phyloP scores from a whole-genome alignment of 768 basidiomycete species.

The Tulasnella sp. region DNA sequence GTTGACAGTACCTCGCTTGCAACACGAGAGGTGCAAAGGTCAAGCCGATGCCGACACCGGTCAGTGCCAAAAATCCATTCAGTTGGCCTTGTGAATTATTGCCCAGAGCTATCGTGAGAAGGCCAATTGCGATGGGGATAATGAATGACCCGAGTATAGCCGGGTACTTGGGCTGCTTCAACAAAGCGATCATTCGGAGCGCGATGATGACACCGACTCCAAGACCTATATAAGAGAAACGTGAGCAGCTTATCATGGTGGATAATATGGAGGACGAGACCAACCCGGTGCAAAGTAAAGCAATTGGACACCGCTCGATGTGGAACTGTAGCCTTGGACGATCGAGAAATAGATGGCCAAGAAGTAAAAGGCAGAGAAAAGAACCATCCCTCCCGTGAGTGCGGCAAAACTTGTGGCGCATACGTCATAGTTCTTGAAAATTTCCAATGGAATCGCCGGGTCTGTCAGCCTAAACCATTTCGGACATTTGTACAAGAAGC shows the following conservation, averaged over 20 bases:
- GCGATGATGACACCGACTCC: slow-evolving; percentile 41
- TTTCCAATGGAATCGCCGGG: slow-evolving; percentile 48
- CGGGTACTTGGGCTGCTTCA: slow-evolving; percentile 43
- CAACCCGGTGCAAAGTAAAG: slow-evolving; percentile 51
- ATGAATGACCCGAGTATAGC: slow-evolving; percentile 41
- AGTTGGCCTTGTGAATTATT: slow-evolving; percentile 37
- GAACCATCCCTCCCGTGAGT: slow-evolving; percentile 47
- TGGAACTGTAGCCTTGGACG: slow-evolving; percentile 41
- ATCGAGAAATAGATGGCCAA: slow-evolving; percentile 49
- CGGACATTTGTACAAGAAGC: slow-evolving; percentile 19
- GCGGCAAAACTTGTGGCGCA: slow-evolving; percentile 40
- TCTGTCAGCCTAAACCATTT: slow-evolving; percentile 32
- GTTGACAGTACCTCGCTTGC: slow-evolving; percentile 29
- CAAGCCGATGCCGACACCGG: slow-evolving; percentile 46
- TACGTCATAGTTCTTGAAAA: slow-evolving; percentile 46
- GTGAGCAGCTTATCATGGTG: too few relatives aligned
- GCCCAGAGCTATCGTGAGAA: slow-evolving; percentile 45
- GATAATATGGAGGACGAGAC: slow-evolving; percentile 30
- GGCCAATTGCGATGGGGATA: slow-evolving; percentile 42
- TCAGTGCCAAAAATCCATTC: slow-evolving; percentile 46
- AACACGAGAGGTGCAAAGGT: slow-evolving; percentile 37
- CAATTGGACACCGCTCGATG: slow-evolving; percentile 46
- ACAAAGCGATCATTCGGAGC: slow-evolving; percentile 37
- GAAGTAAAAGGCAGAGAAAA: slow-evolving; percentile 51
- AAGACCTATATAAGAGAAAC: slow-evolving; percentile 27